Evolutionary conservation across 306 rosid species (phyloP).

Genomic region (Rosa rugosa): DNA sequence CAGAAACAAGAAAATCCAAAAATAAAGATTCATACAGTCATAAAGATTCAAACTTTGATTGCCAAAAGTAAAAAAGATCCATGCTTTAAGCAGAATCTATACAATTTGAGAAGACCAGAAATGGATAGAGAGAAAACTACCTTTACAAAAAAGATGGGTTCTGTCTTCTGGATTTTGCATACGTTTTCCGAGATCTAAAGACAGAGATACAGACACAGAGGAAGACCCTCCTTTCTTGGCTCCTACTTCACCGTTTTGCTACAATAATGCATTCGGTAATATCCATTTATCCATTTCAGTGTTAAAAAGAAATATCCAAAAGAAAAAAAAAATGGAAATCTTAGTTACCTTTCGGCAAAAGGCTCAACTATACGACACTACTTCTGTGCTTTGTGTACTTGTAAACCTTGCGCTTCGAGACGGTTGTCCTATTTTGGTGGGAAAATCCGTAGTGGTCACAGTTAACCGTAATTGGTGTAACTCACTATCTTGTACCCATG

Average conservation of each 20-base stretch:
- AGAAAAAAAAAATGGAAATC: not conserved
- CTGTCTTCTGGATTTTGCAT: slow-evolving; percentile 5
- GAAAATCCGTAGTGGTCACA: not conserved
- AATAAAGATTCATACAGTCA: not conserved
- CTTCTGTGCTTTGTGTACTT: not conserved
- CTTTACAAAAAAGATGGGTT: slow-evolving; percentile 14
- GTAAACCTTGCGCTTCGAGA: not conserved
- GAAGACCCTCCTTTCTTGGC: slow-evolving; percentile 8
- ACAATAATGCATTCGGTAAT: slow-evolving; percentile 12
- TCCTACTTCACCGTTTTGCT: slow-evolving; percentile 25
- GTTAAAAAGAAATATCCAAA: not conserved
- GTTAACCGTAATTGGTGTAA: not conserved
- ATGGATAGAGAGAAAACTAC: slow-evolving; percentile 11
- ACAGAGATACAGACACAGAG: slow-evolving; percentile 4
- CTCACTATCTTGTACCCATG: not conserved
- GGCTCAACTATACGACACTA: not conserved
- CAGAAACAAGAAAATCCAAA: not conserved
- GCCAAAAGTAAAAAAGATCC: not conserved
- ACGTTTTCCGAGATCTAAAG: slow-evolving; percentile 8
- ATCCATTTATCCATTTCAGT: slow-evolving; percentile 24
- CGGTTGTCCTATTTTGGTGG: slow-evolving; percentile 1
- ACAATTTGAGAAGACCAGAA: not conserved
- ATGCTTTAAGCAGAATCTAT: not conserved
- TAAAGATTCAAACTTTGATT: not conserved
- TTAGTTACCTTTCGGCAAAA: not conserved